Conservation (phyloP, 352 stramenopile species). For the Peronospora belbahrii region DNA sequence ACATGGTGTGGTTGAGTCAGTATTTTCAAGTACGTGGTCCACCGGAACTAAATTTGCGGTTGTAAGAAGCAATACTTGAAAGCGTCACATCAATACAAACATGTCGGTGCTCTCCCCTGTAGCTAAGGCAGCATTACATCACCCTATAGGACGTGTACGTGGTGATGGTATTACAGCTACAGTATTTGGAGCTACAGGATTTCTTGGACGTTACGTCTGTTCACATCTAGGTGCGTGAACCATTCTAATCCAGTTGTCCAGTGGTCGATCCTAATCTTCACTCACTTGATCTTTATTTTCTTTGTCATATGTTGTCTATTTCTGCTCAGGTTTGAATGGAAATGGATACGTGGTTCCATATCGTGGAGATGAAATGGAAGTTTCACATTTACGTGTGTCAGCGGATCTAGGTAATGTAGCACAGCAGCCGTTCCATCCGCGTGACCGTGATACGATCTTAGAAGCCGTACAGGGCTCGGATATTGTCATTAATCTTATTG, state of each 20-base stretch:
- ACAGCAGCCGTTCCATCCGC: slow-evolving; percentile 70
- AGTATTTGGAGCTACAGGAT: slow-evolving; percentile 93
- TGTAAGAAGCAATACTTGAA: background rate
- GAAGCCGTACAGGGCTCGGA: slow-evolving; percentile 89
- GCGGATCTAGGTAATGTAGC: slow-evolving; percentile 90
- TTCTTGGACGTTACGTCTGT: slow-evolving; percentile 93
- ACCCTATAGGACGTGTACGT: slow-evolving; percentile 63
- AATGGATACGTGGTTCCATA: slow-evolving; percentile 85
- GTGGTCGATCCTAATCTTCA: no score
- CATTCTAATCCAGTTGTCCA: no score
- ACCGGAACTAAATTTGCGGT: background rate
- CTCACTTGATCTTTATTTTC: no score
- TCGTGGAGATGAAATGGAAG: slow-evolving; percentile 90
- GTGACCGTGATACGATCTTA: slow-evolving; percentile 90
- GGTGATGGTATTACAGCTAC: slow-evolving; percentile 86
- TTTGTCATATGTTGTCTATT: no score
- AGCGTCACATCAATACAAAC: slow-evolving; percentile 2
- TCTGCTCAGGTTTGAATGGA: slow-evolving; percentile 49
- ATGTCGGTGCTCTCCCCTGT: slow-evolving; percentile 83
- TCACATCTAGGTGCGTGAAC: slow-evolving; percentile 88
- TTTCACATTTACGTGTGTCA: slow-evolving; percentile 90
- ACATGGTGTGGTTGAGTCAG: no score
- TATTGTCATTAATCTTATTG: slow-evolving; percentile 96
- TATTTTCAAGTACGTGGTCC: background rate
- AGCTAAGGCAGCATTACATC: slow-evolving; percentile 62